Base-by-base conservation (phyloP, 306 rosid genomes). In the Parietaria judaica region DNA sequence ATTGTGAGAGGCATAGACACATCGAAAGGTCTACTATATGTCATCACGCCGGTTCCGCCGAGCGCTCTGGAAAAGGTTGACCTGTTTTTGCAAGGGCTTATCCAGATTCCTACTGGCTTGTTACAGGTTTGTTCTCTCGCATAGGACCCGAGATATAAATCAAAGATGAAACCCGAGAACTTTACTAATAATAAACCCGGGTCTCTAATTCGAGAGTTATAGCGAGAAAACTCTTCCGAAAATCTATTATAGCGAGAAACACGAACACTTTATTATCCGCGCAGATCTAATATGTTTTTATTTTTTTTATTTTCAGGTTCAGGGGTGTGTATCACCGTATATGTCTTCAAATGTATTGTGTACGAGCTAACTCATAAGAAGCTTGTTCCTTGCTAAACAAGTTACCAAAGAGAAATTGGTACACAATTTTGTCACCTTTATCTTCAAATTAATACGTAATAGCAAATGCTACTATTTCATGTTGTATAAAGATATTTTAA, bases 1-100 rank as follows among this genome's bases (percentile, higher is more conserved):
- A 88, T 92, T 68, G 92, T 92, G 79, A 86, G 96, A 80, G 89
- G 86, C 70, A 73, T 92, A 31, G 98, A 92, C 78, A 76, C 84
- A 7, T 17, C 51, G 48, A 88, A 84, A 82, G 88, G 94, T 57
- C 51, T 86, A 68, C 78, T 92, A 54, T 84, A 79, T 74, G 83
- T 88, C 72, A 82, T 92, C 61, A 84, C 98, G 58, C 96, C 98
- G n/a, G 88, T 88, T 57, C 88, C 83, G 31, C 86, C 63, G 52
- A 80, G 65, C 79, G 70, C 88, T 70, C 77, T 92, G 73, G 92
- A 80, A 69, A 88, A 79, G 58, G 96, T 88, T 39, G 76, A 88
- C 75, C 81, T 88, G 52, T 70, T 92, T 64, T 75, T 88, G 65
- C 95, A 82, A 82, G 95, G 98, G 36, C 81, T 61, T 70, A 77